Evolutionary conservation across 495 filamentous ascomycete genomes (phyloP).

Genomic region (Daldinia grandis): DNA sequence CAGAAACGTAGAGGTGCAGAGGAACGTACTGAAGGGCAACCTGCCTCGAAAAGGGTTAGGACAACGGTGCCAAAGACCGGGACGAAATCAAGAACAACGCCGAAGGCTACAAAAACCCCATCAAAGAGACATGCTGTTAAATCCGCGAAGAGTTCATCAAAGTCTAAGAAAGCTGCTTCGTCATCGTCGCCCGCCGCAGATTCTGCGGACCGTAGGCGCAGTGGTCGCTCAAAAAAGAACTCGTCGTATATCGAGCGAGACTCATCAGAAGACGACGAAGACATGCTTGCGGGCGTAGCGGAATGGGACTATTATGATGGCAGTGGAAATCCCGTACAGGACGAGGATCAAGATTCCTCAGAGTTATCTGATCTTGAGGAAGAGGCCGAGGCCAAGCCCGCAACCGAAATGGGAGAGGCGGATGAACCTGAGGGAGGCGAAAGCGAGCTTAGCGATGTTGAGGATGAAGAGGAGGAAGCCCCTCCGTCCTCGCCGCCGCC

Average conservation of each 20-base stretch:
- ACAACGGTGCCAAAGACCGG: constrained; percentile 37
- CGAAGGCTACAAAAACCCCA: constrained; percentile 43
- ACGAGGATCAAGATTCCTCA: constrained; percentile 37
- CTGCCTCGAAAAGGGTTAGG: constrained; percentile 50
- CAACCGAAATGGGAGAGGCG: constrained; percentile 38
- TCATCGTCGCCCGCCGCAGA: constrained; percentile 45
- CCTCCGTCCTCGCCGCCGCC: constrained; percentile 29
- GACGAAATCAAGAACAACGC: constrained; percentile 41
- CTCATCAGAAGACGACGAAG: constrained; percentile 62
- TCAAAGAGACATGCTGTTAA: constrained; percentile 48
- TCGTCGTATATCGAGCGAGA: constrained; percentile 61
- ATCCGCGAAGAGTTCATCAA: constrained; percentile 45
- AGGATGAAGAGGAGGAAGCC: constrained; percentile 37
- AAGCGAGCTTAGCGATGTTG: constrained; percentile 42
- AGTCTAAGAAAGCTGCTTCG: constrained; percentile 43
- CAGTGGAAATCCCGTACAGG: constrained; percentile 30
- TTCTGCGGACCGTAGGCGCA: constrained; percentile 57
- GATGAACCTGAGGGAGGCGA: constrained; percentile 37
- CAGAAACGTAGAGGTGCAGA: constrained; percentile 61
- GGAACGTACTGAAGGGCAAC: constrained; percentile 50
- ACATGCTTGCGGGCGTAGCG: constrained; percentile 65
- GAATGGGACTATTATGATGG: constrained; percentile 61
- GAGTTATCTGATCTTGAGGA: constrained; percentile 40
- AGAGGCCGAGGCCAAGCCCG: constrained; percentile 28
- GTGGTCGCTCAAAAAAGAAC: constrained; percentile 56